A percentile compares a stretch with the other conserved stretches of the same genome.
These are phyloP conservation scores for Ophiostoma pallidulum DNA, from an alignment of 2,329 filamentous ascomycete genomes.

Conservation along the genomic window DNA sequence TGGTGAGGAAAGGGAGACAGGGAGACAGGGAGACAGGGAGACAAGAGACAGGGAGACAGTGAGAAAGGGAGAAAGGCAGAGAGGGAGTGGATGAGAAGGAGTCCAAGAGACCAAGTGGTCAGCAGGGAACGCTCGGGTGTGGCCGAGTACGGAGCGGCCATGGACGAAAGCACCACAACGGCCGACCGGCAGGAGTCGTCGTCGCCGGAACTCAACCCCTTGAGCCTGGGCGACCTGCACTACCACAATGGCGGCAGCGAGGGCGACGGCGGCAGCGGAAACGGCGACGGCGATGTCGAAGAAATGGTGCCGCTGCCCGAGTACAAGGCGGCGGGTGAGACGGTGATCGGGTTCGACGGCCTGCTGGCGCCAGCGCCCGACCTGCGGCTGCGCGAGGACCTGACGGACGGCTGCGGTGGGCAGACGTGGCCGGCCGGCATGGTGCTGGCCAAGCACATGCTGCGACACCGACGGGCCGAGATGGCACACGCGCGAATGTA, in stretches of 20 bases:
- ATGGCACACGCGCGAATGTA: slow-evolving; percentile 64
- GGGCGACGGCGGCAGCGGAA: slow-evolving; percentile 16
- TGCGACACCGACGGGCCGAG: slow-evolving; percentile 59
- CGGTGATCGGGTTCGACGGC: slow-evolving; percentile 57
- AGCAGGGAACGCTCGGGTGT: too few species aligned
- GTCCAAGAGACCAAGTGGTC: too few species aligned
- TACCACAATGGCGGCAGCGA: slow-evolving; percentile 17
- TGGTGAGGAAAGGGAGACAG: slow-evolving; percentile 7
- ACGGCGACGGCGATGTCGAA: slow-evolving; percentile 20
- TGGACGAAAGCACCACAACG: too few species aligned
- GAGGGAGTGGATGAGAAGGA: too few species aligned
- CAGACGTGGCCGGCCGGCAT: slow-evolving; percentile 92
- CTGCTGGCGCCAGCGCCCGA: slow-evolving; percentile 50
- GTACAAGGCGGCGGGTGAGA: slow-evolving; percentile 46
- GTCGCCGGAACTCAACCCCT: slow-evolving; percentile 41
- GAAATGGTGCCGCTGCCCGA: slow-evolving; percentile 50
- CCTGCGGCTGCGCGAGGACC: slow-evolving; percentile 73
- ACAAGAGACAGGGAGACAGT: too few species aligned
- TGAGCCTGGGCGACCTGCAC: slow-evolving; percentile 28
- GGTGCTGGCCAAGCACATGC: slow-evolving; percentile 76
- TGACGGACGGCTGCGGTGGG: slow-evolving; percentile 80
- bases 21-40: not conserved
- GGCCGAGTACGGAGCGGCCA: too few species aligned
- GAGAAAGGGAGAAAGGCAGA: too few species aligned
- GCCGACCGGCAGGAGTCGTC: slow-evolving; percentile 22